These are phyloP conservation scores for Tinospora cordifolia DNA, from an alignment of 164 flowering plant genomes.

Conservation along the genomic window DNA sequence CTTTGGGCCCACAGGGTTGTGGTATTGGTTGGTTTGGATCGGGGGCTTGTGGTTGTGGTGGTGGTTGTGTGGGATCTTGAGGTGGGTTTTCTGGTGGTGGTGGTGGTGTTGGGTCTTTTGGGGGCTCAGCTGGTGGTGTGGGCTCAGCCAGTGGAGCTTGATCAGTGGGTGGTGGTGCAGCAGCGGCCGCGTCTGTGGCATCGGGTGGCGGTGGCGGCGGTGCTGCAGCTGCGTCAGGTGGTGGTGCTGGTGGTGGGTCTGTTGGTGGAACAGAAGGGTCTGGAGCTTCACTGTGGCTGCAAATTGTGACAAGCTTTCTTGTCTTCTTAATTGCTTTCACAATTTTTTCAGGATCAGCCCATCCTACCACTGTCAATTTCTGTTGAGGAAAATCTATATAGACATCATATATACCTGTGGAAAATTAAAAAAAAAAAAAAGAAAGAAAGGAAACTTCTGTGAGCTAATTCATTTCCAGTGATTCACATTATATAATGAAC, in stretches of 20 bases:
- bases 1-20: slow-evolving; percentile 29
- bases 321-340: slow-evolving; percentile 77
- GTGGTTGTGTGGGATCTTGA: slow-evolving; percentile 25
- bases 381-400: slow-evolving; percentile 67
- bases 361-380: slow-evolving; percentile 70
- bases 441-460: no score
- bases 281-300: slow-evolving; percentile 45
- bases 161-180: slow-evolving; percentile 29
- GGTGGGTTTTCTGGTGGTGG: slow-evolving; percentile 22
- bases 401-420: slow-evolving; percentile 69
- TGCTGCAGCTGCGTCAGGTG: slow-evolving; percentile 21
- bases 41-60: slow-evolving; percentile 17
- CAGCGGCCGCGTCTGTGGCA: no score
- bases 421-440: background rate
- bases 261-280: slow-evolving; percentile 28
- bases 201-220: no score
- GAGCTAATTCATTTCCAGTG: no score
- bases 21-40: slow-evolving; percentile 9
- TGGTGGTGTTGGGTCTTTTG: slow-evolving; percentile 22
- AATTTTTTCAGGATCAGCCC: slow-evolving; percentile 79
- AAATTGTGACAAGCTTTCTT: slow-evolving; percentile 70
- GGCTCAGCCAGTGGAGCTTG: slow-evolving; percentile 33
- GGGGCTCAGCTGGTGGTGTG: slow-evolving; percentile 21
- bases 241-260: slow-evolving; percentile 33
- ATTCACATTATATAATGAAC: no score